A percentile compares a stretch with the other conserved stretches of the same genome.
phyloP scores from a whole-genome alignment of 1,139 yeast species.

The Zygosaccharomyces sapae region DNA sequence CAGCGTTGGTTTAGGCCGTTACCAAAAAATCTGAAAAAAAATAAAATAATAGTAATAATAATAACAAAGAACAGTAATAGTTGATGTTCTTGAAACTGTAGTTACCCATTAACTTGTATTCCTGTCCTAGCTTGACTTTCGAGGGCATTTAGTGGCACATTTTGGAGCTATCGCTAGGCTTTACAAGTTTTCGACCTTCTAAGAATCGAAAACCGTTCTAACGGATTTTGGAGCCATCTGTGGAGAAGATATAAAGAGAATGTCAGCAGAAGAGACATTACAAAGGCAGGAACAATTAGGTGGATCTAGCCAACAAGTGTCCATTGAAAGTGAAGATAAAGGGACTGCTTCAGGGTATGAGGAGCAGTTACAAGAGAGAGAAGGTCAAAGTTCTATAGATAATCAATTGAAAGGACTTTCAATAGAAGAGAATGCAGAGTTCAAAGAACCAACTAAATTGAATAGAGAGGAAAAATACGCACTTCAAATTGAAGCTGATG shows the following conservation, averaged over 20 bases:
- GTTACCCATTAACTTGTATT: not conserved
- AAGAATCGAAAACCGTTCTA: not conserved
- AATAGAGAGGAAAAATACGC: conserved; percentile 26
- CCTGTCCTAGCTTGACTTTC: not conserved
- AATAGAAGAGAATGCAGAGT: conserved; percentile 3
- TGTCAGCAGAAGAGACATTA: conserved; percentile 4
- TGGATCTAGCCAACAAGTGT: not conserved
- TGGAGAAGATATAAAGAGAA: not conserved
- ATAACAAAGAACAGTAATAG: not conserved
- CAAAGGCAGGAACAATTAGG: not conserved
- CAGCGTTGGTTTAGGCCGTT: not conserved
- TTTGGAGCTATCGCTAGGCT: not conserved
- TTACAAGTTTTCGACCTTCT: not conserved
- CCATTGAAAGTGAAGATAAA: not conserved
- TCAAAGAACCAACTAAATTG: conserved; percentile 6
- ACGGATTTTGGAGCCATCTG: not conserved
- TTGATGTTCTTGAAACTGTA: no score
- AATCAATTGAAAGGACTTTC: conserved; percentile 5
- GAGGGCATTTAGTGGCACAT: not conserved
- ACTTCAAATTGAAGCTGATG: conserved; percentile 53
- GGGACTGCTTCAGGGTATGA: not conserved
- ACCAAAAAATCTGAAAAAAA: not conserved
- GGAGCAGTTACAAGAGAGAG: not conserved
- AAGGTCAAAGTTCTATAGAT: not conserved
- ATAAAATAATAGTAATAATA: not conserved